Percentiles rank a stretch among this genome's conserved stretches.
Evolutionary conservation across 208 protist species (phyloP).

Genomic region (Endotrypanum monterogeii): DNA sequence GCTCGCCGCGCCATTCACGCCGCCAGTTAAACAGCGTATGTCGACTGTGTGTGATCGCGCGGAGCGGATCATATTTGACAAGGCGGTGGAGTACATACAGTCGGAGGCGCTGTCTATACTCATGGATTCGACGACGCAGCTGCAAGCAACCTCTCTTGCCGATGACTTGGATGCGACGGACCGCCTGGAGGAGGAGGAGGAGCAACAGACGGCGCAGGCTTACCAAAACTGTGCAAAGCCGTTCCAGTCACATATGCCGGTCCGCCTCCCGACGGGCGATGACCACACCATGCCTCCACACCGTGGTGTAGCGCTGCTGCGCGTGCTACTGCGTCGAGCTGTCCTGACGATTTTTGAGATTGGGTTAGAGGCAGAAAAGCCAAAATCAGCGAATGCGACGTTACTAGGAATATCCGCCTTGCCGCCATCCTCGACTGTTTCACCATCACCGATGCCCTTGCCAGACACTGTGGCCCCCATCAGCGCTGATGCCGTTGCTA

Average conservation of each 20-base stretch:
- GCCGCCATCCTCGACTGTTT: neutral
- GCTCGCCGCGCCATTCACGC: neutral
- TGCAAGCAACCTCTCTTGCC: neutral
- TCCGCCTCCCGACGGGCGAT: neutral
- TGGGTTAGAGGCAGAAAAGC: conserved; percentile 17
- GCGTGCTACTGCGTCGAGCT: conserved; percentile 52
- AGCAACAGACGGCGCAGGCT: neutral
- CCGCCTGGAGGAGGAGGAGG: conserved; percentile 29
- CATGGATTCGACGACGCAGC: conserved; percentile 5
- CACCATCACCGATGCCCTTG: neutral
- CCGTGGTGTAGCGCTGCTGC: conserved; percentile 47
- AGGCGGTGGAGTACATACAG: conserved; percentile 29
- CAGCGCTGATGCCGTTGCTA: neutral
- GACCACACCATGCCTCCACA: conserved; percentile 12
- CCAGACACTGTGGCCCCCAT: neutral
- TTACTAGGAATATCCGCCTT: neutral
- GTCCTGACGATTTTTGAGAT: conserved; percentile 33
- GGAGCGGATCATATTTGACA: conserved; percentile 31
- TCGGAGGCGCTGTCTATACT: conserved; percentile 25
- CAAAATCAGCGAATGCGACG: neutral
- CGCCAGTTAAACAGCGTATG: neutral
- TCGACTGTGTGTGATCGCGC: conserved; percentile 22
- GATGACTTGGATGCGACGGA: conserved; percentile 13
- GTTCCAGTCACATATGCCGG: neutral
- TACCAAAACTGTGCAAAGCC: neutral